Evolutionary conservation across 768 basidiomycete genomes (phyloP).

Genomic region (Phanerochaete carnosa): DNA sequence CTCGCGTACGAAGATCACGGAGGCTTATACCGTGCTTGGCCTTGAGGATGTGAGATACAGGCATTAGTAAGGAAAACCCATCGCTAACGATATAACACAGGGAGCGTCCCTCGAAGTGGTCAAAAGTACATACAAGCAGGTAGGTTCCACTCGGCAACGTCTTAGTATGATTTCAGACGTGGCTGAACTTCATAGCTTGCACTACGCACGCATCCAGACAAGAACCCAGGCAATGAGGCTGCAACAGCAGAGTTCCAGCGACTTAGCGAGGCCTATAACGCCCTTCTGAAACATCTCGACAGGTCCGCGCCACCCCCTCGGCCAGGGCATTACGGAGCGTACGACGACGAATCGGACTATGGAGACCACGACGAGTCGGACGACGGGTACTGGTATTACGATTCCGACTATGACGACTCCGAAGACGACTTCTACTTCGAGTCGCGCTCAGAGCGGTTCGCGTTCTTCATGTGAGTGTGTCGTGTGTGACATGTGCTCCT

Average conservation of each 20-base stretch:
- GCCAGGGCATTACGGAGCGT: neutral
- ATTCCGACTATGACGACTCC: constrained; percentile 30
- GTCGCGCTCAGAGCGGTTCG: constrained; percentile 26
- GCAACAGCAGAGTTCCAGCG: constrained; percentile 71
- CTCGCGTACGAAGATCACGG: constrained; percentile 31
- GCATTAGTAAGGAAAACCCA: neutral
- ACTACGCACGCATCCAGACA: constrained; percentile 72
- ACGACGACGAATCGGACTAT: constrained; percentile 33
- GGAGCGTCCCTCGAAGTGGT: constrained; percentile 60
- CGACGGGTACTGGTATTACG: constrained; percentile 29
- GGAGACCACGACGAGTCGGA: constrained; percentile 29
- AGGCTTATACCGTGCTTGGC: constrained; percentile 45
- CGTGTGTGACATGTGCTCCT: neutral
- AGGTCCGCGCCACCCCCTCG: constrained; percentile 27
- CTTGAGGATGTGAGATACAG: constrained; percentile 44
- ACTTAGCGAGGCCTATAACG: constrained; percentile 65
- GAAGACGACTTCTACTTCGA: constrained; percentile 27
- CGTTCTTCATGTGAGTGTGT: constrained; percentile 45
- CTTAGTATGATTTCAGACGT: neutral
- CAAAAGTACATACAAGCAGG: constrained; percentile 69
- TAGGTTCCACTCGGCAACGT: constrained; percentile 18
- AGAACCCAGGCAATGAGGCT: constrained; percentile 61
- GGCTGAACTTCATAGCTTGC: constrained; percentile 40
- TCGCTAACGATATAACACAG: constrained; percentile 29
- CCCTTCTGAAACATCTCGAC: constrained; percentile 55